A percentile compares a stretch with the other conserved stretches of the same genome.
Conservation (phyloP, 305 asterid species). For the Striga hermonthica region DNA sequence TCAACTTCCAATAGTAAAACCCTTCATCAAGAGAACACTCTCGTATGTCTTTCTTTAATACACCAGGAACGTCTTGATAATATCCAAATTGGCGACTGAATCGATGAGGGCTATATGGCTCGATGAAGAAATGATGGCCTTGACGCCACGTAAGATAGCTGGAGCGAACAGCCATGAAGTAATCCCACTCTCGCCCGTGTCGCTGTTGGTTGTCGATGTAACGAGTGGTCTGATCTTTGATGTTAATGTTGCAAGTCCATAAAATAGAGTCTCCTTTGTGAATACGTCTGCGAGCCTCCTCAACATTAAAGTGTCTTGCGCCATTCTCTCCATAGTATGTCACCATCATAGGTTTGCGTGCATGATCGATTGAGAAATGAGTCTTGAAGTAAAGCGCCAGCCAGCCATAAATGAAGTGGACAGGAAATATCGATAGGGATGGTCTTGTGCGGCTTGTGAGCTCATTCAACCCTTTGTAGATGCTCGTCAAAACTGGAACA, state of each 20-base stretch:
- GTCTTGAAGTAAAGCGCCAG: background rate
- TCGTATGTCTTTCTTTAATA: too few relatives aligned
- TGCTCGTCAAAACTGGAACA: background rate
- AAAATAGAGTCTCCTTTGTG: background rate
- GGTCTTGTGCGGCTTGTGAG: background rate
- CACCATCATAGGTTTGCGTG: background rate
- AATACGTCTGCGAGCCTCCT: background rate
- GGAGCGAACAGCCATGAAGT: background rate
- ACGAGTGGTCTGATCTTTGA: background rate
- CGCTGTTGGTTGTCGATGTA: background rate
- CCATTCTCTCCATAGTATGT: background rate
- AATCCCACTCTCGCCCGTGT: background rate
- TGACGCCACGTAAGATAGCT: background rate
- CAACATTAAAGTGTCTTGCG: background rate
- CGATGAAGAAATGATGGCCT: background rate
- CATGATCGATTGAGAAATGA: too few relatives aligned
- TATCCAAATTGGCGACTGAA: slow-evolving; percentile 1
- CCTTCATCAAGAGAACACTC: too few relatives aligned
- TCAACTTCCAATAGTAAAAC: too few relatives aligned
- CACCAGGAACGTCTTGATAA: background rate
- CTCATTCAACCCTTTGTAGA: background rate
- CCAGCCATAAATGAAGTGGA: background rate
- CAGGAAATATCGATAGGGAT: background rate
- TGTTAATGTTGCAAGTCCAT: background rate
- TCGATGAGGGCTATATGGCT: background rate